Conservation (phyloP, 1,284 basidiomycete species). For the Ustilago lituana region DNA sequence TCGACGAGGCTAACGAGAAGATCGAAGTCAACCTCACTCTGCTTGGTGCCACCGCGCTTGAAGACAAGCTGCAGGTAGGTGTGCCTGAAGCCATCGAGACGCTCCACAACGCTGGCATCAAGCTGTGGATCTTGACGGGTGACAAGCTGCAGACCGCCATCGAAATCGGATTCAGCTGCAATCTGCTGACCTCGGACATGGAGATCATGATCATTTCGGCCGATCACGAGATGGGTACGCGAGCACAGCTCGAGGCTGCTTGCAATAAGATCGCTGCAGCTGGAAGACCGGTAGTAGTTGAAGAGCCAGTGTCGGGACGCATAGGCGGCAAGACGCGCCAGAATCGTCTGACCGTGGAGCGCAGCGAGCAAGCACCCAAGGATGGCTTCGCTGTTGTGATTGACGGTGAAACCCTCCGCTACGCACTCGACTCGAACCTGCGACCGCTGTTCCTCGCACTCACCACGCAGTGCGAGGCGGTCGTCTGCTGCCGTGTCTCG, state of each 20-base stretch:
- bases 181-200: conserved; percentile 63
- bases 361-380: conserved; percentile 44
- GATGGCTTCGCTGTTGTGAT: conserved; percentile 89
- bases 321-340: conserved; percentile 44
- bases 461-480: conserved; percentile 94
- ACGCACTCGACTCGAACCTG: conserved; percentile 80
- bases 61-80: conserved; percentile 96
- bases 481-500: conserved; percentile 95
- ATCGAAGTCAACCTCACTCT: conserved; percentile 85
- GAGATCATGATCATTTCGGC: conserved; percentile 96
- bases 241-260: conserved; percentile 88
- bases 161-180: conserved; percentile 76
- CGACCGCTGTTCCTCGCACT: conserved; percentile 89
- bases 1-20: conserved; percentile 84
- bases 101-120: conserved; percentile 91
- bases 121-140: conserved; percentile 93
- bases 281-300: conserved; percentile 71
- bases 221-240: conserved; percentile 78
- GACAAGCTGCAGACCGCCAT: conserved; percentile 98
- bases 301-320: conserved; percentile 24
- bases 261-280: conserved; percentile 92
- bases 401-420: conserved; percentile 89
- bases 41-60: conserved; percentile 91
- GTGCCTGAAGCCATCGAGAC: conserved; percentile 95
- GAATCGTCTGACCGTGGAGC: conserved; percentile 45